Evolutionary conservation across 495 filamentous ascomycete species (phyloP), one percentile per base, ranked within the genome.

Genomic region (Rhypophila decipiens): DNA sequence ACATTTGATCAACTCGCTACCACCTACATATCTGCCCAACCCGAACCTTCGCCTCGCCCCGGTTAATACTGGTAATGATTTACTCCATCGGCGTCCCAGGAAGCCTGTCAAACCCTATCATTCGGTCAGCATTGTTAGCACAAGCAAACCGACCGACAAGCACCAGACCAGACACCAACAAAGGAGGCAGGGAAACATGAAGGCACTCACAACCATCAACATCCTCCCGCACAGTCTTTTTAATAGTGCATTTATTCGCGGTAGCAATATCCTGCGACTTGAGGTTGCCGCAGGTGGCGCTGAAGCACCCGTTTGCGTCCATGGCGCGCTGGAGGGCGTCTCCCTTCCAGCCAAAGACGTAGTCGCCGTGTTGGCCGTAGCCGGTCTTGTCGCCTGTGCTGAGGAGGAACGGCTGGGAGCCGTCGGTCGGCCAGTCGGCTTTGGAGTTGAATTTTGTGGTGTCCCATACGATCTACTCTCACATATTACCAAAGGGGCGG

Each of bases 401-500:
- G 19, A 55, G 44, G 5, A 51, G 33, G 2, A 55, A 41, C 4
- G 52, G 52, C 43, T 55, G 47, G 3, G 35, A 35, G 3, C 51
- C 47, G 31, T 55, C 52, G 0, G 38, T 34, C 0, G 52, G 52
- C 52, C 52, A 55, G 34, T 55, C 52, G 0, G 43, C 44, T 0
- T 47, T 47, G 43, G 42, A 43, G 48, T 55, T 55, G 52, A 55
- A 55, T 13, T 29, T 35, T 1, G 52, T 55, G 8, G 52, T 55
- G 43, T 55, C 52, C 52, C 52, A 55, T 1, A 47, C 42, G 15
- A 55, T 45, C 43, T 50, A 15, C 27, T 20, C 11, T n/a, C n/a
- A 37, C 20, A 39, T 24, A 22, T 42, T 24, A 24, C 11, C 39
- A n/a, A n/a, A n/a, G n/a, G n/a, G n/a, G n/a, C n/a, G n/a, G n/a